Evolutionary conservation across 257 asterid genomes (phyloP).

Genomic region (Leonotis leonurus): DNA sequence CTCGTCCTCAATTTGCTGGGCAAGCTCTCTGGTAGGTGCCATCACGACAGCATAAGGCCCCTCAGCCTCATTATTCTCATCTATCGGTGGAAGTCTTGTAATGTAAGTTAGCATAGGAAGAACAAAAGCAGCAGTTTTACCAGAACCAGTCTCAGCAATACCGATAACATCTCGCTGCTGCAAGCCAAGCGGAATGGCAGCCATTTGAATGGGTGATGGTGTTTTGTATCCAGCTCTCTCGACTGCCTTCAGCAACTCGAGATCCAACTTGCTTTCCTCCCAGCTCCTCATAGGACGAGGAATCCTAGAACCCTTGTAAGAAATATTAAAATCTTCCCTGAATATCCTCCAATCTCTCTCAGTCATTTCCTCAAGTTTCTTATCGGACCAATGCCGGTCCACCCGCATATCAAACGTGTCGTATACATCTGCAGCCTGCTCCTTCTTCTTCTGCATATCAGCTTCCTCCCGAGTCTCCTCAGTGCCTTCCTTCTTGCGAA

Average conservation of each 20-base stretch:
- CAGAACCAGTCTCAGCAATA: slow-evolving; percentile 52
- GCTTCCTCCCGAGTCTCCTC: slow-evolving; percentile 50
- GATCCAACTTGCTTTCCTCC: slow-evolving; percentile 39
- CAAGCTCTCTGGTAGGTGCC: slow-evolving; percentile 51
- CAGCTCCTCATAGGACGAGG: slow-evolving; percentile 62
- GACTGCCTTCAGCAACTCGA: slow-evolving; percentile 43
- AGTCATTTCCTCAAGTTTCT: slow-evolving; percentile 42
- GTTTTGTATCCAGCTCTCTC: slow-evolving; percentile 46
- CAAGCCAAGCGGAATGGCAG: slow-evolving; percentile 44
- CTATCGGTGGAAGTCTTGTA: slow-evolving; percentile 42
- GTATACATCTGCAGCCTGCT: slow-evolving; percentile 43
- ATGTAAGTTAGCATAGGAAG: slow-evolving; percentile 54
- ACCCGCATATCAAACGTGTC: slow-evolving; percentile 53
- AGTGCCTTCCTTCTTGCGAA: slow-evolving; percentile 42
- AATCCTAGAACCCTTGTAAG: slow-evolving; percentile 53
- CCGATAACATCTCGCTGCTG: slow-evolving; percentile 51
- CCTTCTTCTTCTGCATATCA: slow-evolving; percentile 49
- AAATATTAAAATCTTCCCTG: slow-evolving; percentile 42
- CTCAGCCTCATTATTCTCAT: slow-evolving; percentile 45
- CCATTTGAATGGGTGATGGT: slow-evolving; percentile 54
- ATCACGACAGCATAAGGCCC: slow-evolving; percentile 48
- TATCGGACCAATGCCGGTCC: slow-evolving; percentile 54
- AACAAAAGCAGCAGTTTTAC: slow-evolving; percentile 60
- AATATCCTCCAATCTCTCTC: slow-evolving; percentile 52
- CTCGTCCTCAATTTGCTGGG: slow-evolving; percentile 45